Base-by-base conservation (phyloP, 768 basidiomycete genomes). In the Xanthoconium stramineum region DNA sequence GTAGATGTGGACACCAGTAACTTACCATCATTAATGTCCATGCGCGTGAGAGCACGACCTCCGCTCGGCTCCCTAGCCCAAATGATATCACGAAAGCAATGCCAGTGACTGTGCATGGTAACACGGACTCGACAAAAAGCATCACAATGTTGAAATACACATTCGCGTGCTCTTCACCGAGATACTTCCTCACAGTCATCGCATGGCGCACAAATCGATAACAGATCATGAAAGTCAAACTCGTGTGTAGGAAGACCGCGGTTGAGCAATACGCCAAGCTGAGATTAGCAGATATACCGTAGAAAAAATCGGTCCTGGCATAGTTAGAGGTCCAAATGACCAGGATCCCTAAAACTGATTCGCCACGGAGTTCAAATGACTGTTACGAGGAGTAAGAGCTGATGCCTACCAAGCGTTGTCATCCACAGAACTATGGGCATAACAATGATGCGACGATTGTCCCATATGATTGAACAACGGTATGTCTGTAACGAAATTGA, bases 391-490 rank as follows among this genome's bases (percentile, higher is more conserved):
- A 20, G 39, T 38, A 14, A 44, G 17, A 12, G n/a, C 17, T 12
- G 29, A 38, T 46, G 3, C 55, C 38, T 20, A 64, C 65, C 49
- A 4, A 66, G 29, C 1, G 62, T 58, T 2, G 9, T 17, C 6
- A 40, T 4, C 62, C 62, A 66, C 13, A 66, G 36, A 29, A 64
- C 43, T 30, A 30, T 50, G 1, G 62, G 58, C 11, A 54, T 13
- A 5, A 55, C n/a, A 35, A 66, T 19, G 32, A 48, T 39, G n/a
- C 49, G 24, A 50, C 39, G 36, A 47, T 50, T 53, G 13, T 60
- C 7, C 74, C 74, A 76, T 14, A 76, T 56, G 32, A 73, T 59
- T 37, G 59, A 69, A 53, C 72, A 73, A 24, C 74, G 75, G 58
- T 73, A 69, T 14, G 76, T 60, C 75, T 76, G 43, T 24, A 72